Conservation (phyloP, 371 early-diverging fungal genomes). For the Coemansia sp. region DNA sequence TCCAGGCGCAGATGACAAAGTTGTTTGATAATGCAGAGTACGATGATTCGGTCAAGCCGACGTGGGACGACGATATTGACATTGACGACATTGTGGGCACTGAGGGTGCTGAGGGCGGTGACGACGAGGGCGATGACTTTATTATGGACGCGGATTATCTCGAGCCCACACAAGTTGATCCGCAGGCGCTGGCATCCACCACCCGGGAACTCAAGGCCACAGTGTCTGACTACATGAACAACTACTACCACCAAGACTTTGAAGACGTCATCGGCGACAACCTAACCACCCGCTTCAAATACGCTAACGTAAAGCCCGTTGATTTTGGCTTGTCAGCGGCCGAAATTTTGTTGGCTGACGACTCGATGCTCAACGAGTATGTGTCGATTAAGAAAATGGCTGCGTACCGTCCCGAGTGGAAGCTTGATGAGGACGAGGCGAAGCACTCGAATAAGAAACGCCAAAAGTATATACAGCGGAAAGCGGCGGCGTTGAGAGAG, state of each 20-base stretch:
- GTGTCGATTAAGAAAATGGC: slow-evolving; percentile 85
- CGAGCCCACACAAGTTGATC: slow-evolving; percentile 56
- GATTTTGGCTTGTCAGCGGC: slow-evolving; percentile 74
- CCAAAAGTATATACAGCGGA: slow-evolving; percentile 53
- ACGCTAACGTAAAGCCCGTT: slow-evolving; percentile 72
- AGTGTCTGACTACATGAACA: slow-evolving; percentile 69
- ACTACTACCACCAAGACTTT: slow-evolving; percentile 88
- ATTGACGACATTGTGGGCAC: slow-evolving; percentile 56
- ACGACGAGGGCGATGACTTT: slow-evolving; percentile 65
- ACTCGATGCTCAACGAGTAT: slow-evolving; percentile 79
- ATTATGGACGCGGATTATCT: slow-evolving; percentile 89
- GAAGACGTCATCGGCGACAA: slow-evolving; percentile 88
- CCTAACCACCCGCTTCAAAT: slow-evolving; percentile 86
- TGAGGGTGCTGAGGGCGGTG: slow-evolving; percentile 51
- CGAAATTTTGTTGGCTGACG: slow-evolving; percentile 89
- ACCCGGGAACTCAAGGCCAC: slow-evolving; percentile 75
- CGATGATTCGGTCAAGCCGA: slow-evolving; percentile 63
- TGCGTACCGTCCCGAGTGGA: slow-evolving; percentile 65
- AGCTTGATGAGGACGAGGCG: slow-evolving; percentile 53
- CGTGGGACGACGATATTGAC: slow-evolving; percentile 83
- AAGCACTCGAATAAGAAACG: slow-evolving; percentile 64
- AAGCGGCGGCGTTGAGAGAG: slow-evolving; percentile 39
- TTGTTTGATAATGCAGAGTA: slow-evolving; percentile 77
- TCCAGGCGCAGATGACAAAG: slow-evolving; percentile 77
- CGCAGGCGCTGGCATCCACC: slow-evolving; percentile 48